phyloP scores from a whole-genome alignment of 1,284 basidiomycete genomes.

The Ustilago trichophora region DNA sequence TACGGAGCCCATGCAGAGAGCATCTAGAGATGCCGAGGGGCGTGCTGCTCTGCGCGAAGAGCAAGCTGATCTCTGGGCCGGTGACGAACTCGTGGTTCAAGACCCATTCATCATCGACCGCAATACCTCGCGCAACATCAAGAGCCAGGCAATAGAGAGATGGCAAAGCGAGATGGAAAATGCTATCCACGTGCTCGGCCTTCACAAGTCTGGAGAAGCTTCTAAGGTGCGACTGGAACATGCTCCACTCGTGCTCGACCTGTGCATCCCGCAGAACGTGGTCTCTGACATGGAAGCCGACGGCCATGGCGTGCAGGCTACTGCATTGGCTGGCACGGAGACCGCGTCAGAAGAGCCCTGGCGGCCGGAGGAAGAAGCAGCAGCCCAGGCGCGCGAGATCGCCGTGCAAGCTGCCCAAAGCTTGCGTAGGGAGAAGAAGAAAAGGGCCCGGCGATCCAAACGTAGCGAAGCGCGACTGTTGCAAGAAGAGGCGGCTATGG shows the following conservation, averaged over 20 bases:
- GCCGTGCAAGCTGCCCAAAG: conserved; percentile 14
- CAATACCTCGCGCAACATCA: conserved; percentile 64
- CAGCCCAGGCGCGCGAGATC: conserved; percentile 9
- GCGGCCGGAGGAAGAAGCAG: conserved; percentile 10
- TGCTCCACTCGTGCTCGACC: conserved; percentile 25
- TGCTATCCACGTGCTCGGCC: conserved; percentile 11
- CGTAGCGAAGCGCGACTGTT: conserved; percentile 19
- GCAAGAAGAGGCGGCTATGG: conserved; percentile 26
- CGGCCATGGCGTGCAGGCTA: not conserved
- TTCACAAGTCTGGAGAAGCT: not conserved
- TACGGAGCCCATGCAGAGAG: not conserved
- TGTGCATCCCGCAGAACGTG: conserved; percentile 15
- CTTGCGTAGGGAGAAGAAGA: conserved; percentile 18
- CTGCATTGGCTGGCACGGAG: not conserved
- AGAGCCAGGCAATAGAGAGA: conserved; percentile 11
- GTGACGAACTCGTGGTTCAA: conserved; percentile 62
- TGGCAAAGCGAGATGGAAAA: conserved; percentile 27
- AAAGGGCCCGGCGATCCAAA: conserved; percentile 10
- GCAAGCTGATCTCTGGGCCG: conserved; percentile 55
- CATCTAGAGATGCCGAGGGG: conserved; percentile 11
- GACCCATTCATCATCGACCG: conserved; percentile 67
- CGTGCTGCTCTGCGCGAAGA: conserved; percentile 30
- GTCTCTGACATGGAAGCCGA: not conserved
- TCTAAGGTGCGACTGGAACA: not conserved
- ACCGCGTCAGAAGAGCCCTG: conserved; percentile 13